Evolutionary conservation across 2,329 filamentous ascomycete species (phyloP), one percentile per base, ranked within the genome.

Genomic region (Penicillium sp.): DNA sequence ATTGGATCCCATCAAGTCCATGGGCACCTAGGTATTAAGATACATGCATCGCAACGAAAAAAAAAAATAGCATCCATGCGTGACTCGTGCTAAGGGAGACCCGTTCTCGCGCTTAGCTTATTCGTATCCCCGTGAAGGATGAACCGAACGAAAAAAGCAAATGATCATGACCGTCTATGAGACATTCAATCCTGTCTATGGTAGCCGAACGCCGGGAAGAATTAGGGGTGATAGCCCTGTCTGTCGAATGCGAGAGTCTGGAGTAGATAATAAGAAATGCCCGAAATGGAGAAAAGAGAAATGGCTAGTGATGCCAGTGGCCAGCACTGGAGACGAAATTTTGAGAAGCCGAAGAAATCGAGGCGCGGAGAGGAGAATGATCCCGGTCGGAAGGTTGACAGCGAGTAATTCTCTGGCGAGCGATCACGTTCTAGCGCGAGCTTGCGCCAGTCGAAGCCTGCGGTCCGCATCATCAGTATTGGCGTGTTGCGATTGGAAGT

Each of bases 401-500:
- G n/a, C n/a, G n/a, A n/a, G n/a, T n/a, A n/a, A n/a, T n/a, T n/a
- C n/a, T n/a, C n/a, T n/a, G n/a, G 25, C 15, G 16, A 17, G 25
- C 14, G 19, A 26, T 59, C 51, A 63, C 29, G 45, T 55, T 48
- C 63, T 53, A 36, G 62, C 63, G 48, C 65, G 59, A 18, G 64
- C 60, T 57, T 71, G 68, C 36, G 62, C 50, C 27, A 71, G 51
- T 39, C 68, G 61, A 29, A 69, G 49, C 39, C 65, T 63, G 41
- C 65, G 60, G 28, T 70, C 67, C 15, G 56, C 57, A 27, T 71
- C 68, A 25, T 66, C 63, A 44, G 60, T 49, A 44, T 54, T 52
- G 36, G 51, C 32, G 36, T 50, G 48, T 36, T 55, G 56, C 26
- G 56, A 43, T 20, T 54, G 48, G 33, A 59, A 52, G 26, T 55